A percentile compares a stretch with the other conserved stretches of the same genome.
Conservation (phyloP, 768 basidiomycete genomes). For the Pleurotus tuber-regium region DNA sequence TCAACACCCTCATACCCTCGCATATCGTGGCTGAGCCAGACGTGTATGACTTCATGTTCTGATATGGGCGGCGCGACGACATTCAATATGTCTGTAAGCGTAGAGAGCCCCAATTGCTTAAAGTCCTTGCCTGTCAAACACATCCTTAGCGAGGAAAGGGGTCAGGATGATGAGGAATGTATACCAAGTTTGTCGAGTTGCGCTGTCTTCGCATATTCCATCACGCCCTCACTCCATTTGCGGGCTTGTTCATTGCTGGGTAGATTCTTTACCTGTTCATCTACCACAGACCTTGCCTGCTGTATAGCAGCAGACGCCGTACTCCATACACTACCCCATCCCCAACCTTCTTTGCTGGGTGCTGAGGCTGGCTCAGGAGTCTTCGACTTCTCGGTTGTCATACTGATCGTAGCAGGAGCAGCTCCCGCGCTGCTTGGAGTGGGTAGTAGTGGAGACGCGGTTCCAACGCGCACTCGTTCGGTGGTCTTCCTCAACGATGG, state of each 20-base stretch:
- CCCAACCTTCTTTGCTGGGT: slow-evolving; percentile 50
- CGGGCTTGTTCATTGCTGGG: slow-evolving; percentile 84
- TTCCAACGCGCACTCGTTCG: slow-evolving; percentile 49
- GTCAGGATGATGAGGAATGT: slow-evolving; percentile 18
- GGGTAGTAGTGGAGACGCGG: neutral
- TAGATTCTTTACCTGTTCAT: slow-evolving; percentile 89
- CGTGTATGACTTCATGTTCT: slow-evolving; percentile 96
- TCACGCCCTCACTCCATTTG: slow-evolving; percentile 84
- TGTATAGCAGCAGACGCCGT: slow-evolving; percentile 84
- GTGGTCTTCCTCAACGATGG: slow-evolving; percentile 74
- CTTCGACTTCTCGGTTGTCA: slow-evolving; percentile 19
- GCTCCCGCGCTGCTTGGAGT: neutral
- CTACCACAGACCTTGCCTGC: slow-evolving; percentile 84
- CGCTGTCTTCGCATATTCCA: slow-evolving; percentile 84
- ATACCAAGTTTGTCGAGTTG: slow-evolving; percentile 89
- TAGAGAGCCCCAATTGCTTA: slow-evolving; percentile 82
- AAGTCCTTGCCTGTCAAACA: slow-evolving; percentile 78
- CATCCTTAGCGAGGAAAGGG: no score
- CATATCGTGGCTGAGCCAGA: slow-evolving; percentile 97
- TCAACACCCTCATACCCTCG: slow-evolving; percentile 94
- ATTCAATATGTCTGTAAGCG: slow-evolving; percentile 88
- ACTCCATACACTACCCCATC: slow-evolving; percentile 89
- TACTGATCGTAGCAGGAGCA: slow-evolving; percentile 5
- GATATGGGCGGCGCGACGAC: slow-evolving; percentile 98
- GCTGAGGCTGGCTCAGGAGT: slow-evolving; percentile 19